These are phyloP conservation scores for Tillandsia fasciculata DNA, from an alignment of 176 grass and related monocot species.

Conservation along the genomic window DNA sequence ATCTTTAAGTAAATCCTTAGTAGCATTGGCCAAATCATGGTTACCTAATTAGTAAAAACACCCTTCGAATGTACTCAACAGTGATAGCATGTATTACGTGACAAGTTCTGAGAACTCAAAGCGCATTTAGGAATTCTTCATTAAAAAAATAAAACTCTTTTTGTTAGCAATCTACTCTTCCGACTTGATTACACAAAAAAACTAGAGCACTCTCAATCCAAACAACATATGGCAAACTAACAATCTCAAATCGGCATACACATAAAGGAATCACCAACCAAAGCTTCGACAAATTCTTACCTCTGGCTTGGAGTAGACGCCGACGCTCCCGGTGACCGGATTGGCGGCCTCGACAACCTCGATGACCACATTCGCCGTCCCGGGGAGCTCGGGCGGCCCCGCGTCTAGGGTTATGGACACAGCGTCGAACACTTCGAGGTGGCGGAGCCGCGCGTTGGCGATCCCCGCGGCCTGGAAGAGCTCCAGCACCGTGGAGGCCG, in stretches of 20 bases:
- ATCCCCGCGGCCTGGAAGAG: conserved; percentile 52
- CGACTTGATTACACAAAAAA: no score
- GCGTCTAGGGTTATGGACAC: conserved; percentile 84
- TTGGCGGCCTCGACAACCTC: conserved; percentile 68
- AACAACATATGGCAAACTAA: conserved; percentile 1
- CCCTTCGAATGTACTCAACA: no score
- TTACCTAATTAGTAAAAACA: no score
- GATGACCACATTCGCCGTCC: conserved; percentile 79
- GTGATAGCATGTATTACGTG: no score
- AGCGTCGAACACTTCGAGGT: conserved; percentile 73
- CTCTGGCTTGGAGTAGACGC: conserved; percentile 75
- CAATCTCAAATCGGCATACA: conserved; percentile 1
- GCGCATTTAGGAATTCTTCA: no score
- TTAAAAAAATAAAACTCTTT: no score
- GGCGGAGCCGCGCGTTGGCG: conserved; percentile 48
- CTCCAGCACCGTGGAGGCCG: conserved; percentile 58
- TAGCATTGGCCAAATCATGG: no score
- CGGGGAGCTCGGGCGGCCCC: conserved; percentile 69
- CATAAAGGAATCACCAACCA: neutral
- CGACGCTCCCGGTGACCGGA: conserved; percentile 51
- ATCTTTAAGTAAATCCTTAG: no score
- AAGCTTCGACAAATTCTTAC: conserved; percentile 25
- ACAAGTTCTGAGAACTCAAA: no score
- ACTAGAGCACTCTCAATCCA: no score
- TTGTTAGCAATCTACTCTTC: no score